Conservation (phyloP, 1,284 basidiomycete species). For the Sporisorium reilianum region DNA sequence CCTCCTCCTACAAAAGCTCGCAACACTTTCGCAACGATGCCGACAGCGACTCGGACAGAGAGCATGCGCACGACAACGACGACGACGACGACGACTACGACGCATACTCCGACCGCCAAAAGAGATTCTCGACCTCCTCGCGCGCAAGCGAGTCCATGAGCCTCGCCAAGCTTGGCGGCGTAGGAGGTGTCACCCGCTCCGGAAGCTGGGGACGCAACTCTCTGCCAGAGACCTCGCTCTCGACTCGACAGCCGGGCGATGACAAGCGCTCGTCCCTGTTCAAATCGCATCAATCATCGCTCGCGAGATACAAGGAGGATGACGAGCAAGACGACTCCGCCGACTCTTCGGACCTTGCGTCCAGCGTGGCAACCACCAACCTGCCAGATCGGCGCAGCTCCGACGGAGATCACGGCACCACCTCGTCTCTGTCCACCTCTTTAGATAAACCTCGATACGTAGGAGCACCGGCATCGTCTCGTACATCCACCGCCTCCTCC, state of each 20-base stretch:
- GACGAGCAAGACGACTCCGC: conserved; percentile 26
- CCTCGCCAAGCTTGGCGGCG: conserved; percentile 58
- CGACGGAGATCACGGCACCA: conserved; percentile 14
- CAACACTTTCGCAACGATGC: conserved; percentile 21
- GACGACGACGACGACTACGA: conserved; percentile 21
- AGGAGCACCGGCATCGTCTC: conserved; percentile 32
- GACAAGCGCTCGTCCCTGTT: conserved; percentile 22
- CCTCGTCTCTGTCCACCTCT: conserved; percentile 11
- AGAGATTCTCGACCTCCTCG: conserved; percentile 21
- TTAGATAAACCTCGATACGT: conserved; percentile 15
- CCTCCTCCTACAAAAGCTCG: conserved; percentile 9
- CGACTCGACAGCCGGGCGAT: conserved; percentile 15
- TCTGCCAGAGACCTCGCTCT: conserved; percentile 23
- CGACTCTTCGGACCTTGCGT: conserved; percentile 6
- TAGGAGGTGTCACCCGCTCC: conserved; percentile 60
- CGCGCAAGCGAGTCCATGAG: conserved; percentile 48
- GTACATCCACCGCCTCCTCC: conserved; percentile 50
- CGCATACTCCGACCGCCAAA: conserved; percentile 14
- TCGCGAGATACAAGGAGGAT: conserved; percentile 27
- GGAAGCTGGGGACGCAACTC: conserved; percentile 58
- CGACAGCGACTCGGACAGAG: conserved; percentile 24
- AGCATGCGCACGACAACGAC: conserved; percentile 15
- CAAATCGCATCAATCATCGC: conserved; percentile 30
- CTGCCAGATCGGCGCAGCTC: conserved; percentile 16
- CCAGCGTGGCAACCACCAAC: not conserved